phyloP scores from a whole-genome alignment of 177 flowering plant species.

The Vitis hybrid region DNA sequence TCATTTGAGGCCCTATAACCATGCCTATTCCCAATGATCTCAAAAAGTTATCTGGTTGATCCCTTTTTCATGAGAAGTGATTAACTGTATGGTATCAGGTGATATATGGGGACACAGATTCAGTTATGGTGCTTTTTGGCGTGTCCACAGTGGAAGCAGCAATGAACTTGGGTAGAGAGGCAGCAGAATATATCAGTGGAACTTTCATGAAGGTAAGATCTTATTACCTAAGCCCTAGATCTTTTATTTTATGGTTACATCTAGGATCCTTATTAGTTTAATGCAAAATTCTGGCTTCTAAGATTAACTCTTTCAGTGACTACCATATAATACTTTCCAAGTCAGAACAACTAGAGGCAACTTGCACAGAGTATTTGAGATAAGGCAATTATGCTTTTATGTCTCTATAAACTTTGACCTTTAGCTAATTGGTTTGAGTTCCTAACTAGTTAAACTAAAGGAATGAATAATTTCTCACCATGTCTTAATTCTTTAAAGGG shows the following conservation, averaged over 20 bases:
- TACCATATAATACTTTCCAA: no score
- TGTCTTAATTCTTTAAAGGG: no score
- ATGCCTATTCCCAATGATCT: not conserved
- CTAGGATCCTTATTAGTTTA: not conserved
- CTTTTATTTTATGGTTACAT: not conserved
- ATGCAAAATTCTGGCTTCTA: not conserved
- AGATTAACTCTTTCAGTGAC: not conserved
- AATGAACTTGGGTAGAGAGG: constrained; percentile 93
- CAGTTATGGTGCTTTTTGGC: constrained; percentile 98
- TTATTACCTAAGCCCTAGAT: not conserved
- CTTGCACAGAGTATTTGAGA: no score
- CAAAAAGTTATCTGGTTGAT: not conserved
- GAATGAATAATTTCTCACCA: no score
- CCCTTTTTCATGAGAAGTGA: not conserved
- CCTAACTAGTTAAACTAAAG: no score
- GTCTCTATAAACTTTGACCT: no score
- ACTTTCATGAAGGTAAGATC: constrained; percentile 72
- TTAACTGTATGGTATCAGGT: constrained; percentile 44
- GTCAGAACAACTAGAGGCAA: no score
- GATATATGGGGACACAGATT: constrained; percentile 98
- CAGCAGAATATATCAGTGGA: constrained; percentile 89
- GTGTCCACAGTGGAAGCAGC: constrained; percentile 79
- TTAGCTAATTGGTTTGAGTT: no score
- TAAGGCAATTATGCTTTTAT: no score
- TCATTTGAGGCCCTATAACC: not conserved